Evolutionary conservation across 192 early-diverging fungal species (phyloP).

Genomic region (Entomortierella lignicola): DNA sequence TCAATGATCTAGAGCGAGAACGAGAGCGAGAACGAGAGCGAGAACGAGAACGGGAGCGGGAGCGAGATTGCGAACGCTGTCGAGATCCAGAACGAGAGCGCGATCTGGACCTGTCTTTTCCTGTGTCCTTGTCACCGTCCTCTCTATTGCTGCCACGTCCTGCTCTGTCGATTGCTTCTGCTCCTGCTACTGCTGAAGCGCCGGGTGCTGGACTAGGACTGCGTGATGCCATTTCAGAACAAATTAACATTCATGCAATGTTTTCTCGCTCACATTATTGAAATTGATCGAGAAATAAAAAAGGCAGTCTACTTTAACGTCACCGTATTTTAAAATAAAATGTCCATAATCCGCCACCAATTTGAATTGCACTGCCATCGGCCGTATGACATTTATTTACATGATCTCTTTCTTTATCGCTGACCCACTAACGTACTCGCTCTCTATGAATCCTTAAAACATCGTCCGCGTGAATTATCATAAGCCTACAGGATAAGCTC

Average conservation of each 20-base stretch:
- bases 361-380: too few relatives aligned
- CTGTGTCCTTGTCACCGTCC: not conserved
- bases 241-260: not conserved
- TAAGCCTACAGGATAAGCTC: constrained; percentile 24
- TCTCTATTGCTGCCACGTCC: constrained; percentile 1
- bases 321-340: too few relatives aligned
- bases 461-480: too few relatives aligned
- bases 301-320: too few relatives aligned
- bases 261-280: too few relatives aligned
- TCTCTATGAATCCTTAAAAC: too few relatives aligned
- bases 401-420: too few relatives aligned
- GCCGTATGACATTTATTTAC: too few relatives aligned
- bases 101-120: constrained; percentile 10
- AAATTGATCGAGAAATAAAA: too few relatives aligned
- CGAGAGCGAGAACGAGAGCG: constrained; percentile 12
- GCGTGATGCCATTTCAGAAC: constrained; percentile 43
- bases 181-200: not conserved
- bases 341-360: too few relatives aligned
- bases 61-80: constrained; percentile 12
- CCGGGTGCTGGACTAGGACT: constrained; percentile 33
- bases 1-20: constrained; percentile 26
- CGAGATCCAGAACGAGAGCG: constrained; percentile 24
- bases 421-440: too few relatives aligned
- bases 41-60: constrained; percentile 25
- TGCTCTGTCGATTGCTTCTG: not conserved